These are phyloP conservation scores for Sporisorium iseilematis-ciliati DNA, from an alignment of 1,284 basidiomycete genomes.

Conservation along the genomic window DNA sequence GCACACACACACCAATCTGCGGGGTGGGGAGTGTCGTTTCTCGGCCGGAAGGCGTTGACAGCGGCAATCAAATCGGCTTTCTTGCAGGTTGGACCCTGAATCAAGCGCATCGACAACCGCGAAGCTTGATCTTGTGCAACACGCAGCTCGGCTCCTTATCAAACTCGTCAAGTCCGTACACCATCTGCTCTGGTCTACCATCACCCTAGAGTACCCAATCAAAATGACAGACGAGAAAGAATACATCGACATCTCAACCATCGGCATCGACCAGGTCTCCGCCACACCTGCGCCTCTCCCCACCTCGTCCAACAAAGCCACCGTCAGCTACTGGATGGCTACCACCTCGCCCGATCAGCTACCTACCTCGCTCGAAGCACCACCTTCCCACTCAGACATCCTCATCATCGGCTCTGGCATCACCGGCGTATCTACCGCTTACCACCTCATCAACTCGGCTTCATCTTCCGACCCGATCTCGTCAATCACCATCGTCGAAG, in stretches of 20 bases:
- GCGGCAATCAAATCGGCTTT: conserved; percentile 14
- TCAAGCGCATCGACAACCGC: background rate
- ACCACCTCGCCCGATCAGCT: conserved; percentile 11
- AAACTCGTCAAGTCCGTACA: too few relatives aligned
- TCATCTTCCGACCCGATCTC: background rate
- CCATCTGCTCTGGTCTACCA: background rate
- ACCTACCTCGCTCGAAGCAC: conserved; percentile 5
- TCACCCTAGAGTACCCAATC: background rate
- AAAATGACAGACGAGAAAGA: conserved; percentile 5
- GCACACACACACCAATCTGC: background rate
- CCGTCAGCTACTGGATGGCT: conserved; percentile 52
- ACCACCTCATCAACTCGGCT: conserved; percentile 34
- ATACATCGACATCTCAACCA: conserved; percentile 42
- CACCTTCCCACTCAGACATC: conserved; percentile 17
- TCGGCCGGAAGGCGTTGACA: background rate
- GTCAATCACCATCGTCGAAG: conserved; percentile 46
- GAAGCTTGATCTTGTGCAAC: too few relatives aligned
- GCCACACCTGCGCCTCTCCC: conserved; percentile 27
- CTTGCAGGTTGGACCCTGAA: conserved; percentile 9
- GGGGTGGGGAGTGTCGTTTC: background rate
- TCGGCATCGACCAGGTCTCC: conserved; percentile 31
- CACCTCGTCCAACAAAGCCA: conserved; percentile 12
- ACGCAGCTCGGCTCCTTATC: too few relatives aligned
- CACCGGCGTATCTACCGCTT: conserved; percentile 49
- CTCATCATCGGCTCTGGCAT: conserved; percentile 56